Evolutionary conservation across 2,329 filamentous ascomycete genomes (phyloP).

Genomic region (Ambrosiella cleistominuta): DNA sequence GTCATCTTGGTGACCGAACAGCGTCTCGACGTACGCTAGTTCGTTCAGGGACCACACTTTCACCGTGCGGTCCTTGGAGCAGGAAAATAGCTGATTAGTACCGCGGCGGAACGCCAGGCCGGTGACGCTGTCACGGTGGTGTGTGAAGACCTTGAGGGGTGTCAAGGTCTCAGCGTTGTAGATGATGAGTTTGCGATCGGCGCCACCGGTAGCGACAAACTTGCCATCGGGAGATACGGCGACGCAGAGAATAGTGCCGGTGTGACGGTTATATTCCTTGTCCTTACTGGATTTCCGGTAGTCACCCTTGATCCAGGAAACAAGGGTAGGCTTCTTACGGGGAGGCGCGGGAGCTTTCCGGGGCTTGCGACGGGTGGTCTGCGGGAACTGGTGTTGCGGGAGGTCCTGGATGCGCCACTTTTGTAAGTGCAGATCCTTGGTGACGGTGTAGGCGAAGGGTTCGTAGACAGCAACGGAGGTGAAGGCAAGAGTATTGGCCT

Average conservation of each 20-base stretch:
- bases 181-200: constrained; percentile 68
- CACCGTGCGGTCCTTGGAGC: constrained; percentile 78
- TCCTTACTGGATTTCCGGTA: constrained; percentile 38
- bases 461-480: constrained; percentile 65
- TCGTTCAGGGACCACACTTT: constrained; percentile 92
- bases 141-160: constrained; percentile 68
- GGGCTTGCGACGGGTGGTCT: constrained; percentile 39
- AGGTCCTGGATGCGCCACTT: constrained; percentile 75
- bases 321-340: constrained; percentile 42
- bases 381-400: constrained; percentile 40
- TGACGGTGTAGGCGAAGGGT: constrained; percentile 74
- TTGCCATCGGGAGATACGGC: constrained; percentile 79
- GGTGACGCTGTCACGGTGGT: constrained; percentile 78
- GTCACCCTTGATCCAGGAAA: constrained; percentile 46
- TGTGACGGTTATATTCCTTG: constrained; percentile 57
- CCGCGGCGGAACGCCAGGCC: constrained; percentile 70
- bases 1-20: constrained; percentile 90
- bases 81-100: constrained; percentile 83
- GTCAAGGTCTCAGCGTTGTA: constrained; percentile 69
- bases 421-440: constrained; percentile 66
- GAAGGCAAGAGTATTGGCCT: constrained; percentile 58
- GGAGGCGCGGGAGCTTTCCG: constrained; percentile 41
- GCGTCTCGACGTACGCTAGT: constrained; percentile 81
- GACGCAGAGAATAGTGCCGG: constrained; percentile 61
- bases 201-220: constrained; percentile 77